Percentiles rank a stretch among this genome's conserved stretches.
These are phyloP conservation scores for Pleurotus cornucopiae DNA, from an alignment of 768 basidiomycete genomes.

Conservation along the genomic window DNA sequence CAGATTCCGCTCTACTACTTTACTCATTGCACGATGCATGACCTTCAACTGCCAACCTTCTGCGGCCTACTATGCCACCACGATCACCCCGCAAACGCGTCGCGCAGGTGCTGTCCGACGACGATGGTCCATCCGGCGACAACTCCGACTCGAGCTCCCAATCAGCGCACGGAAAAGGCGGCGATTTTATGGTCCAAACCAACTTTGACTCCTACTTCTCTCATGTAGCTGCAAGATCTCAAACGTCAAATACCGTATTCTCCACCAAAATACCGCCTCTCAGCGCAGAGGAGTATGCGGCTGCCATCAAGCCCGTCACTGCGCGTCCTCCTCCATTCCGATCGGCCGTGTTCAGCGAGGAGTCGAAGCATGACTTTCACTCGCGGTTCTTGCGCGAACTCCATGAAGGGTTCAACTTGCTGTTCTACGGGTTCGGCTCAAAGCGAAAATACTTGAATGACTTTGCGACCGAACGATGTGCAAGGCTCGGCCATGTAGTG, in stretches of 20 bases:
- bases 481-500: constrained; percentile 65
- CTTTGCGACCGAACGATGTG: constrained; percentile 58
- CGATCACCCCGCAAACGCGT: constrained; percentile 5
- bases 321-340: constrained; percentile 27
- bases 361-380: constrained; percentile 38
- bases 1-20: too few species aligned
- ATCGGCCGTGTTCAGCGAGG: constrained; percentile 27
- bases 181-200: constrained; percentile 49
- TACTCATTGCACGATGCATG: too few species aligned
- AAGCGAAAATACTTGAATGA: constrained; percentile 75
- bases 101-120: not conserved
- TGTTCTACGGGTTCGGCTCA: constrained; percentile 88
- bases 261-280: constrained; percentile 71
- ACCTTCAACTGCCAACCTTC: too few species aligned
- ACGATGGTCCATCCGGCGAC: not conserved
- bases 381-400: constrained; percentile 69
- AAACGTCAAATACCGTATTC: constrained; percentile 79
- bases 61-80: not conserved
- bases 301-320: constrained; percentile 30
- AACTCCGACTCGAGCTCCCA: not conserved
- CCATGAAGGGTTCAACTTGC: constrained; percentile 77
- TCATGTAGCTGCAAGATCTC: constrained; percentile 52
- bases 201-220: constrained; percentile 87
- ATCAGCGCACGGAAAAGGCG: not conserved
- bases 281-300: constrained; percentile 56